Percentiles rank a stretch among this genome's conserved stretches.
Evolutionary conservation across 2,329 filamentous ascomycete species (phyloP).

Genomic region (Neofusicoccum ribis): DNA sequence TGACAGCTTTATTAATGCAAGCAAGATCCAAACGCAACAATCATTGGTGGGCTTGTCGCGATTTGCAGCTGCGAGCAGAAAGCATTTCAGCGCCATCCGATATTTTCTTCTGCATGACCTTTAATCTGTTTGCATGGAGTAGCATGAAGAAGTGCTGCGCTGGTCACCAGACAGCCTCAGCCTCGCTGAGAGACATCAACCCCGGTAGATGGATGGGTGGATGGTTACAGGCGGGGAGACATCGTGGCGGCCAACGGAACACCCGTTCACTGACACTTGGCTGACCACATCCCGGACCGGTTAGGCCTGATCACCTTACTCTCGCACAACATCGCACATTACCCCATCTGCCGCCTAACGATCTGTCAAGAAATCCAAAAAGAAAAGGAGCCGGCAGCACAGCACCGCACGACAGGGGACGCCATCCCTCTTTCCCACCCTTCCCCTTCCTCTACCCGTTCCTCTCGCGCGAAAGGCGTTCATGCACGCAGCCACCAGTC

Average conservation of each 20-base stretch:
- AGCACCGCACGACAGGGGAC: too few species aligned
- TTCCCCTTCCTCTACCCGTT: too few species aligned
- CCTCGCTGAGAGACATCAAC: background rate
- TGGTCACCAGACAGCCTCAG: background rate
- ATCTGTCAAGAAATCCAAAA: background rate
- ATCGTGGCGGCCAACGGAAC: background rate
- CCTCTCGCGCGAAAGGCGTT: too few species aligned
- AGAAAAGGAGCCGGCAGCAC: too few species aligned
- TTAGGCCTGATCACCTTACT: background rate
- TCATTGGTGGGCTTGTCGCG: background rate
- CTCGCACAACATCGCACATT: background rate
- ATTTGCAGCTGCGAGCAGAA: background rate
- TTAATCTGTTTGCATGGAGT: background rate
- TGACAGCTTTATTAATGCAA: too few species aligned
- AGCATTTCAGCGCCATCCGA: background rate
- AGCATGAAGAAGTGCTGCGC: background rate
- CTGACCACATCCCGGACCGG: background rate
- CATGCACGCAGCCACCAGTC: too few species aligned
- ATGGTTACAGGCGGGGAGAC: background rate
- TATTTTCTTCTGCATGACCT: too few species aligned
- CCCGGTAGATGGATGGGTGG: background rate
- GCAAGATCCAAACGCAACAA: background rate
- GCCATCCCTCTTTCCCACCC: too few species aligned
- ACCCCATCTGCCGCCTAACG: background rate
- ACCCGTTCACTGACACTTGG: constrained; percentile 5